Evolutionary conservation across 495 filamentous ascomycete genomes (phyloP), one percentile per base, ranked within the genome.

Genomic region (Neurospora sublineolata): DNA sequence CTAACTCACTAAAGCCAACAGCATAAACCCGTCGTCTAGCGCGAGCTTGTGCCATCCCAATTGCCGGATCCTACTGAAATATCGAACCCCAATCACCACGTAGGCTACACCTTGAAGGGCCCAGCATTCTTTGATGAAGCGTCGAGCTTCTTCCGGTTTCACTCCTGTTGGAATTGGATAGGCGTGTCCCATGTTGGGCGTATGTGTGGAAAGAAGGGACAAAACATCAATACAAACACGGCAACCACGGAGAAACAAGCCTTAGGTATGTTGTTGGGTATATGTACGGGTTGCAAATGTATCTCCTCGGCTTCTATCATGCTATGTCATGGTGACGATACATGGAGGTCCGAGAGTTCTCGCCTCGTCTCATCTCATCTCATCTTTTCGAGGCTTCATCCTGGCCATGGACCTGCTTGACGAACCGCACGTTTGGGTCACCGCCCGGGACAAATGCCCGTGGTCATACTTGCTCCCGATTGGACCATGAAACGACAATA

Each of bases 21-120:
- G 68, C 85, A 89, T 89, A 12, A 89, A 64, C 72, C 82, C 82
- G 73, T 89, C 87, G 76, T 89, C 87, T 76, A 72, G 74, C 16
- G 75, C 69, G 4, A 80, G 72, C 18, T 73, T 68, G 5, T 37
- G 38, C 77, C 77, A 79, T 73, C 78, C 78, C 64, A 78, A 11
- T 23, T 69, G 72, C 8, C 58, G 38, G 38, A 79, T 71, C 60
- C 74, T 70, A 68, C 44, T 79, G 40, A 68, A 79, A 27, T 79
- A 80, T 4, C 78, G 74, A 16, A 79, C 73, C 20, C 38, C 70
- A 14, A 78, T 67, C 20, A 79, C 71, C 36, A 79, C 9, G 40
- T 80, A 80, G 1, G 78, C 74, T 18, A 71, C 33, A 7, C 76
- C 77, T 38, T 80, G 78, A 16, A 80, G 74, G 5, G 73, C 70